A percentile compares a stretch with the other conserved stretches of the same genome.
Conservation (phyloP, 1,284 basidiomycete genomes). For the Athelia psychrophila region DNA sequence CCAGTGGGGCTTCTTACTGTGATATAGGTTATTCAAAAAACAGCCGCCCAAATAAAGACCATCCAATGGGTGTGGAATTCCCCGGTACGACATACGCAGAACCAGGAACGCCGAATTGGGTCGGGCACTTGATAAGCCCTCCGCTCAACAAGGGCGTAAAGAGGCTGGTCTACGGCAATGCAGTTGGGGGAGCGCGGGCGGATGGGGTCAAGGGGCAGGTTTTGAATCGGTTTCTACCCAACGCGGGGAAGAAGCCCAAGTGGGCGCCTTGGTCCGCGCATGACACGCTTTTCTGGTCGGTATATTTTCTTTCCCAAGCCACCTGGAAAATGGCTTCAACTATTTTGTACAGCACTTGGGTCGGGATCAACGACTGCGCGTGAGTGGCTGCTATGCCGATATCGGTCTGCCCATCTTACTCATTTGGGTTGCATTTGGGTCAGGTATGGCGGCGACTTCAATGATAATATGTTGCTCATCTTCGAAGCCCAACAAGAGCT, state of each 20-base stretch:
- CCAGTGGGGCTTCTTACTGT: not conserved
- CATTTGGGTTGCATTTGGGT: too few species aligned
- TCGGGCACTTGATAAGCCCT: constrained; percentile 46
- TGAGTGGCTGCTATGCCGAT: constrained; percentile 24
- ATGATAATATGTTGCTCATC: constrained; percentile 13
- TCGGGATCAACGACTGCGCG: constrained; percentile 66
- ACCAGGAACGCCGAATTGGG: constrained; percentile 44
- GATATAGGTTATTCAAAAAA: not conserved
- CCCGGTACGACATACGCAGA: not conserved
- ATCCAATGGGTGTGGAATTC: not conserved
- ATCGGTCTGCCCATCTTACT: too few species aligned
- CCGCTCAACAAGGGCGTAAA: constrained; percentile 32
- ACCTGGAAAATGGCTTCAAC: too few species aligned
- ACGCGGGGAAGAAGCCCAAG: constrained; percentile 31
- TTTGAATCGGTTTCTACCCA: constrained; percentile 31
- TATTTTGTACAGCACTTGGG: constrained; percentile 51
- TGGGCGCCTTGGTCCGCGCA: constrained; percentile 39
- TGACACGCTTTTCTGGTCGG: constrained; percentile 43
- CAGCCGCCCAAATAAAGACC: not conserved
- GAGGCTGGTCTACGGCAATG: constrained; percentile 50
- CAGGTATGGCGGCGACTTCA: not conserved
- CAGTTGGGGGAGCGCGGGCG: constrained; percentile 42
- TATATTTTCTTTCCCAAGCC: too few species aligned
- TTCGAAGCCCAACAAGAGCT: constrained; percentile 46
- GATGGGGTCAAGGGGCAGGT: constrained; percentile 38